Evolutionary conservation across 257 asterid species (phyloP).

Genomic region (Solanum etuberosum): DNA sequence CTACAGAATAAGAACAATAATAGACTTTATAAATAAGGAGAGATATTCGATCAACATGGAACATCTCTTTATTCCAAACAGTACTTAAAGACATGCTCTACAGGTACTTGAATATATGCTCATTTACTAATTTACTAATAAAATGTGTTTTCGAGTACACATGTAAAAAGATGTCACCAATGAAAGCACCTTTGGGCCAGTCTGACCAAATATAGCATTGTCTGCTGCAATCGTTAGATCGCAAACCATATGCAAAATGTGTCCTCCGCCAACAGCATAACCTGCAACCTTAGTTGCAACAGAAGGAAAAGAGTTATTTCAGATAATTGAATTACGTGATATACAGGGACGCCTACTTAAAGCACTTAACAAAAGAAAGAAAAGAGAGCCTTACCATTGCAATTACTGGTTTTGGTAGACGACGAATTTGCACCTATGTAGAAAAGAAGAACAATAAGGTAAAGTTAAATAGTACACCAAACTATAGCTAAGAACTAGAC

Average conservation of each 20-base stretch:
- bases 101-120: background rate
- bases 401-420: slow-evolving; percentile 91
- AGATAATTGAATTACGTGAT: background rate
- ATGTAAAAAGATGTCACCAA: background rate
- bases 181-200: slow-evolving; percentile 75
- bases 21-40: background rate
- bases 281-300: slow-evolving; percentile 74
- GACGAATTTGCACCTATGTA: slow-evolving; percentile 88
- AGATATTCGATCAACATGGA: background rate
- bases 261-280: slow-evolving; percentile 96
- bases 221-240: slow-evolving; percentile 92
- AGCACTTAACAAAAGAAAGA: background rate
- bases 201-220: slow-evolving; percentile 90
- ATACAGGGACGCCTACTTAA: background rate
- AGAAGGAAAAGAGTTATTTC: background rate
- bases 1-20: background rate
- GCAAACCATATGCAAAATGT: slow-evolving; percentile 92
- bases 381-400: slow-evolving; percentile 55
- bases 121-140: background rate
- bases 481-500: background rate
- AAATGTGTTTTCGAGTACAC: background rate
- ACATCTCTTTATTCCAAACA: background rate
- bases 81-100: background rate
- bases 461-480: background rate
- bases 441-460: background rate